Evolutionary conservation across 805 yeast genomes (phyloP), one percentile per base, ranked within the genome.

Genomic region (Candida krabiensis): DNA sequence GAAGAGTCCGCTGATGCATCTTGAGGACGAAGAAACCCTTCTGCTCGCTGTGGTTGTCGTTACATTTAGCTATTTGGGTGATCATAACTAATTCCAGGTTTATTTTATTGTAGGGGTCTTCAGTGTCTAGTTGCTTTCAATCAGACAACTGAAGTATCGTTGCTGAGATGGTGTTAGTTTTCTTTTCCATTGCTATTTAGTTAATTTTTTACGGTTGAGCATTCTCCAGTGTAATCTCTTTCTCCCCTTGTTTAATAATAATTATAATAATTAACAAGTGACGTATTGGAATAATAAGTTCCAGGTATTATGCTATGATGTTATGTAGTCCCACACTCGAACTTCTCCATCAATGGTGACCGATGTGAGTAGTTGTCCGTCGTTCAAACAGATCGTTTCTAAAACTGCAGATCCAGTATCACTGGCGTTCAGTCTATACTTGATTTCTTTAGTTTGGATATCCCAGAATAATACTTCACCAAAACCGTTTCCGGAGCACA

Each of bases 401-500:
- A 77, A 54, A 4, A 76, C 67, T 2, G 58, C 60, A 8, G 38
- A 28, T 4, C 28, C 23, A 26, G 21, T 27, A 43, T 38, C 35
- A 25, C 54, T 41, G 13, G 53, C 57, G 5, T 41, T 24, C 17
- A 60, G 31, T 11, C 18, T 30, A 16, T 47, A 58, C 4, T 69
- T 64, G 3, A 82, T 58, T 12, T 71, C 63, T 49, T 79, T 81
- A 4, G 77, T 55, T 43, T 83, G 88, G 5, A 85, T 65, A 50
- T 83, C 80, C 91, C 90, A 85, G 9, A 84, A 58, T 11, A 77
- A 52, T 0, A 83, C 55, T 1, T 73, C 68, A 1, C 77, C 75
- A 9, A 49, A 41, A 31, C 83, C 87, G 28, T 82, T 71, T 0
- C 90, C 90, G 0, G 87, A 79, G 3, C 69, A 77, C 3, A 81